Base-by-base conservation (phyloP, 75 land plant genomes). In the Picea glauca region DNA sequence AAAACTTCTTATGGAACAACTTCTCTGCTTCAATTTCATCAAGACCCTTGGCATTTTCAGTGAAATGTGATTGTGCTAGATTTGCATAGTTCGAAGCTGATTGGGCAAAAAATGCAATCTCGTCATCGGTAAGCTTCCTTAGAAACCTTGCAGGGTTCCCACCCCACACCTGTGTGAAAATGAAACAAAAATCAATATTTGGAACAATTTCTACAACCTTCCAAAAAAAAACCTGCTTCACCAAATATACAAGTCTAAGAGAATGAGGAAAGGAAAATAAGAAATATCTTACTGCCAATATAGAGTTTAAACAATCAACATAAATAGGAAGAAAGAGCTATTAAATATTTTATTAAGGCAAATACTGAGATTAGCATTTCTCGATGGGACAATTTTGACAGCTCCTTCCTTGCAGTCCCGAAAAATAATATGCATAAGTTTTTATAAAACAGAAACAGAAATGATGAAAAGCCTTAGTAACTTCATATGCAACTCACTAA, bases 131-230 rank as follows among this genome's bases (percentile, higher is more conserved):
- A 21, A 97, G 93, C 85, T 95, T 91, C 84, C 99, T 89, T 78
- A 94, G 88, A 72, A 97, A 94, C 76, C 87, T 97, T 58, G 99
- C 99, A 58, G 99, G 99, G 65, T 86, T 93, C 13, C 99, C 99
- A 70, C 90, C 99, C 99, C 99, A 96, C 13, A 96, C 87, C 99
- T 96, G 88, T 61, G 33, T 33, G 31, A 62, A 73, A 65, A 59
- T 33, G 26, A 68, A 30, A 54, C 6, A 50, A 46, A 46, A 46
- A 6, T 46, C 50, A 46, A 46, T 46, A 46, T 46, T 46, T 70
- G 73, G 18, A 38, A 70, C 23, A 40, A 33, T 17, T 5, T 70
- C n/a, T 46, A 70, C 43, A 40, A 40, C 73, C 35, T 46, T 7
- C 73, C 20, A 40, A n/a, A 40, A 40, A 33, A 1, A 15, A 11